Evolutionary conservation across 306 rosid genomes (phyloP).

Genomic region (Trichosanthes truncata): DNA sequence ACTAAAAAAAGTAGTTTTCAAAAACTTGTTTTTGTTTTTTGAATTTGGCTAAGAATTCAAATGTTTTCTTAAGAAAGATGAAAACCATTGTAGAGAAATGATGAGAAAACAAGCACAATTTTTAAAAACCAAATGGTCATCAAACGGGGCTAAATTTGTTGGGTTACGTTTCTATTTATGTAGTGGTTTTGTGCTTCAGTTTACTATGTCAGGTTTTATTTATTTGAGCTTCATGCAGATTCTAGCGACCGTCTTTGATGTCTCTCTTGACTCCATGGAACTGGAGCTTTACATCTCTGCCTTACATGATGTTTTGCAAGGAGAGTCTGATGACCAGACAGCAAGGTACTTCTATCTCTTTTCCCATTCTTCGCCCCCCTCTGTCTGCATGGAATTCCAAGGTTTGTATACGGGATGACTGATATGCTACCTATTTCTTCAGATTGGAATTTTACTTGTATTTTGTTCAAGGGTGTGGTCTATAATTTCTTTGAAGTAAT

Average conservation of each 20-base stretch:
- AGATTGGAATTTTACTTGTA: conserved; percentile 1
- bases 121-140: too few relatives aligned
- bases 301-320: conserved; percentile 64
- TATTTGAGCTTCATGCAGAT: conserved; percentile 38
- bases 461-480: neutral
- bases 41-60: too few relatives aligned
- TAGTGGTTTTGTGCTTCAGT: conserved; percentile 1
- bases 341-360: conserved; percentile 43
- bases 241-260: conserved; percentile 51
- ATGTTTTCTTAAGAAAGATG: too few relatives aligned
- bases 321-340: conserved; percentile 37
- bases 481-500: neutral
- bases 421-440: neutral
- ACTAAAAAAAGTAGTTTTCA: too few relatives aligned
- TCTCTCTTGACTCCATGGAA: conserved; percentile 50
- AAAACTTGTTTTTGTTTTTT: too few relatives aligned
- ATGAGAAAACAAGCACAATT: too few relatives aligned
- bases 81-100: too few relatives aligned
- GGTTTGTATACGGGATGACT: neutral
- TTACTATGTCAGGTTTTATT: neutral
- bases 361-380: neutral
- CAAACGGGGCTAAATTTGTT: neutral
- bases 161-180: neutral
- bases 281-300: conserved; percentile 57
- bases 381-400: neutral